Evolutionary conservation across 805 yeast species (phyloP).

Genomic region (Starmerella scarabaei): DNA sequence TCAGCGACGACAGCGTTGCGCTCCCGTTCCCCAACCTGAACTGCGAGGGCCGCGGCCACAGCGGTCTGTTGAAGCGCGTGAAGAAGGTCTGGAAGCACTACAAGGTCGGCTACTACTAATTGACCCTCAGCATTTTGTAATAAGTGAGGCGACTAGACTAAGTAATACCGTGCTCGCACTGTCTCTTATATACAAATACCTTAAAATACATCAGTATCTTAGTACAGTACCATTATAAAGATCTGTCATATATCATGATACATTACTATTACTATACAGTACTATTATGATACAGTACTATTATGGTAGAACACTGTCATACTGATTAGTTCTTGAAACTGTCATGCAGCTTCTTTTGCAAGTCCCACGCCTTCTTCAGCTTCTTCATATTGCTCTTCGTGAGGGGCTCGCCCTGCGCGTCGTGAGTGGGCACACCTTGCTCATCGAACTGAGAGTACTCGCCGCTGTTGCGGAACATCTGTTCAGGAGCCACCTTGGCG

Average conservation of each 20-base stretch:
- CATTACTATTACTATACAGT: too few relatives aligned
- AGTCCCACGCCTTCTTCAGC: conserved; percentile 60
- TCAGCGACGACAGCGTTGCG: conserved; percentile 15
- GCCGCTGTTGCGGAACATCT: conserved; percentile 39
- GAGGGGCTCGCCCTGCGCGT: conserved; percentile 56
- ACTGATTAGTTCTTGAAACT: conserved; percentile 33
- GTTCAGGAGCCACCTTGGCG: conserved; percentile 55
- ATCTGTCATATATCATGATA: too few relatives aligned
- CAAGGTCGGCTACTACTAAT: not conserved
- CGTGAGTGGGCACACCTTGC: conserved; percentile 68
- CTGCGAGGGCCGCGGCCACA: conserved; percentile 26
- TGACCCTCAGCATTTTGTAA: not conserved
- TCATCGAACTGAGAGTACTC: conserved; percentile 73
- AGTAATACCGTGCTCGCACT: conserved; percentile 10
- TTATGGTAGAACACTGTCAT: too few relatives aligned
- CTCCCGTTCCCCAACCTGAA: conserved; percentile 25
- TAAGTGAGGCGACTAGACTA: not conserved
- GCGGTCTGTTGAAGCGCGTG: conserved; percentile 19
- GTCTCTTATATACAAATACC: conserved; percentile 14
- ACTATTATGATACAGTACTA: too few relatives aligned
- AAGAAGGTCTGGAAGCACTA: conserved; percentile 22
- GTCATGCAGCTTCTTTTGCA: conserved; percentile 69
- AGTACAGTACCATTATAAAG: too few relatives aligned
- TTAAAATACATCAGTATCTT: too few relatives aligned
- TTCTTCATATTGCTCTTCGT: conserved; percentile 80